Evolutionary conservation across 1,284 basidiomycete species (phyloP).

Genomic region (Cryptococcus sp.): DNA sequence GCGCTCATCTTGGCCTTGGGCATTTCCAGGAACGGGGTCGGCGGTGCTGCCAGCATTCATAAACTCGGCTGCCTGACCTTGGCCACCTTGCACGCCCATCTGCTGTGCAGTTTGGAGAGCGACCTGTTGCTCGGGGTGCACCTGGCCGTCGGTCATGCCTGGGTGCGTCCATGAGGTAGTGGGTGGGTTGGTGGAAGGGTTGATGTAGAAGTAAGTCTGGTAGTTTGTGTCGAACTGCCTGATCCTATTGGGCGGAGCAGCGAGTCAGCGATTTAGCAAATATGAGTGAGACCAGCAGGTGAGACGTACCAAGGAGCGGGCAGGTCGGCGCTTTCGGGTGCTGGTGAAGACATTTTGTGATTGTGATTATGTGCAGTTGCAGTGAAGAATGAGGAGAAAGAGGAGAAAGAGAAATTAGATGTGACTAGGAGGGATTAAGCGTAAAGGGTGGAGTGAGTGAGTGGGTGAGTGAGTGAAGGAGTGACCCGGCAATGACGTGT

Average conservation of each 20-base stretch:
- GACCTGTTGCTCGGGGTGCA: slow-evolving; percentile 37
- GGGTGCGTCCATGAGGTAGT: slow-evolving; percentile 45
- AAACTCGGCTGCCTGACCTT: slow-evolving; percentile 22
- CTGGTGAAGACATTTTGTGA: neutral
- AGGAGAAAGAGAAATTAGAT: too few relatives aligned
- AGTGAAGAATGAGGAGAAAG: too few relatives aligned
- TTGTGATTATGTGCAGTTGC: neutral
- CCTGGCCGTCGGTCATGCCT: slow-evolving; percentile 24
- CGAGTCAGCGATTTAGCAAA: neutral
- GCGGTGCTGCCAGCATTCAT: slow-evolving; percentile 20
- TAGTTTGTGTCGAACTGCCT: slow-evolving; percentile 38
- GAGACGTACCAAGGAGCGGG: slow-evolving; percentile 6
- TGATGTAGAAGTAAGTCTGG: slow-evolving; percentile 39
- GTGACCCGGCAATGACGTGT: too few relatives aligned
- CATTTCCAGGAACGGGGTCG: slow-evolving; percentile 14
- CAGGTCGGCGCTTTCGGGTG: slow-evolving; percentile 2
- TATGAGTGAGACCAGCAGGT: slow-evolving; percentile 5
- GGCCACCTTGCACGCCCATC: neutral
- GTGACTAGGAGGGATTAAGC: too few relatives aligned
- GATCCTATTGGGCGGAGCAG: slow-evolving; percentile 24
- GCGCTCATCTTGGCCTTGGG: slow-evolving; percentile 18
- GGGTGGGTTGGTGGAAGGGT: slow-evolving; percentile 41
- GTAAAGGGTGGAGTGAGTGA: too few relatives aligned
- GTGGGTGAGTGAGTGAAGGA: too few relatives aligned
- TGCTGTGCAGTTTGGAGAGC: slow-evolving; percentile 19